Base-by-base conservation (phyloP, 345 rosid species). In the Abelmoschus esculentus region DNA sequence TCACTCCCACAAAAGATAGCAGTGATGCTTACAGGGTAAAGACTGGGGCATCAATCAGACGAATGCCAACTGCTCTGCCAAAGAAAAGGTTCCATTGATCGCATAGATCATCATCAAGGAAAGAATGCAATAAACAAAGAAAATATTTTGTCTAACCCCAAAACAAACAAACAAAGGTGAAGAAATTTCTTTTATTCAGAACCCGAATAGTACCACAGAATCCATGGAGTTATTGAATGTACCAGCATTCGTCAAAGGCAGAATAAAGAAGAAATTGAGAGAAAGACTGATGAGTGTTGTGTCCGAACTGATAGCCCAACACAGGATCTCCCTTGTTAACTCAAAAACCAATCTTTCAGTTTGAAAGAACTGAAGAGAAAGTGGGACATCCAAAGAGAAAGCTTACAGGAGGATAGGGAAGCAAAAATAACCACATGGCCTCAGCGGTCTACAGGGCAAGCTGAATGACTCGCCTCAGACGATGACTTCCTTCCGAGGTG, bases 351-450 rank as follows among this genome's bases (percentile, higher is more conserved):
- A 77, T 34, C 14, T 66, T 66, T 49, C 11, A 15, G 13, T 10
- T 49, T 5, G 42, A 7, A 26, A 15, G 3, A 66, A 66, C 14
- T 28, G 70, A 15, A 47, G 57, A 49, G 57, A 46, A 66, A 7
- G 3, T 42, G 13, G 56, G 53, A 15, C 47, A 47, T 3, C 6
- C 9, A 18, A 49, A 15, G 26, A 8, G 56, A 57, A 50, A 29
- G 68, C 87, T 56, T 69, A 90, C 96, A 66, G 97, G 96, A 63
- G 97, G 96, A 78, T 81, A 87, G 42, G 96, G 99, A 46, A 95
- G 97, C 61, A 95, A 80, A 78, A 95, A 88, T 71, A 95, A 96
- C 96, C 96, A 95, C 67, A 84, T 72, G 71, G 88, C 88, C 85
- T 91, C 99, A 28, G 88, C 78, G 40, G 71, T 75, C 96, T 96